Percentiles rank a stretch among this genome's conserved stretches.
Conservation (phyloP, 2,329 filamentous ascomycete species). For the Thelonectria rubi region DNA sequence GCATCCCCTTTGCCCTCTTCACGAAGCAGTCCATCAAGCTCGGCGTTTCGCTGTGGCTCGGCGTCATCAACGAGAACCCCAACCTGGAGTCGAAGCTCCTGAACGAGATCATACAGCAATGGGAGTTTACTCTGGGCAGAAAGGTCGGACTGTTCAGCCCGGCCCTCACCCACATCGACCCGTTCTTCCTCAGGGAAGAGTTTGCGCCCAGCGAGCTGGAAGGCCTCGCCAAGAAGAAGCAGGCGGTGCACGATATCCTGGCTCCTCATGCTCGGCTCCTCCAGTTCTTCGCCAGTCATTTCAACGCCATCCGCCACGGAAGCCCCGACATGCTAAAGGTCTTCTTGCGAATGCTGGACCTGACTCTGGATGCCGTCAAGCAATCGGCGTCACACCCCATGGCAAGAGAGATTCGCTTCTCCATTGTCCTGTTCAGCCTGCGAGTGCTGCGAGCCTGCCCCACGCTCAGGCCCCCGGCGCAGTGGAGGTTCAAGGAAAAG, state of each 20-base stretch:
- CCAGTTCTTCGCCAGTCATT: conserved; percentile 93
- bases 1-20: conserved; percentile 91
- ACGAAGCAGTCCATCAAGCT: conserved; percentile 96
- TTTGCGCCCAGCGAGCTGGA: conserved; percentile 90
- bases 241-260: conserved; percentile 81
- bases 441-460: conserved; percentile 79
- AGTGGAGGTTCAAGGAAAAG: conserved; percentile 88
- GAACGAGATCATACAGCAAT: conserved; percentile 87
- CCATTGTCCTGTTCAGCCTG: conserved; percentile 83
- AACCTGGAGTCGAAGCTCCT: conserved; percentile 86
- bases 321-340: conserved; percentile 83
- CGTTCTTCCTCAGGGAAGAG: conserved; percentile 90
- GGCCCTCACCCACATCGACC: conserved; percentile 78
- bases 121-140: conserved; percentile 84
- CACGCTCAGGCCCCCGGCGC: conserved; percentile 68
- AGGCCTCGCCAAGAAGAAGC: conserved; percentile 76
- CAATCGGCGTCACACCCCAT: conserved; percentile 81
- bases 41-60: conserved; percentile 94
- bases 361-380: conserved; percentile 79
- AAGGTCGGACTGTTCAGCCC: conserved; percentile 84
- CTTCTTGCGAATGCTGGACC: conserved; percentile 81
- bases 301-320: conserved; percentile 88
- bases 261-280: conserved; percentile 86
- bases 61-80: conserved; percentile 95
- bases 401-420: conserved; percentile 90